Evolutionary conservation across 306 rosid species (phyloP).

Genomic region (Fragaria ananassa): DNA sequence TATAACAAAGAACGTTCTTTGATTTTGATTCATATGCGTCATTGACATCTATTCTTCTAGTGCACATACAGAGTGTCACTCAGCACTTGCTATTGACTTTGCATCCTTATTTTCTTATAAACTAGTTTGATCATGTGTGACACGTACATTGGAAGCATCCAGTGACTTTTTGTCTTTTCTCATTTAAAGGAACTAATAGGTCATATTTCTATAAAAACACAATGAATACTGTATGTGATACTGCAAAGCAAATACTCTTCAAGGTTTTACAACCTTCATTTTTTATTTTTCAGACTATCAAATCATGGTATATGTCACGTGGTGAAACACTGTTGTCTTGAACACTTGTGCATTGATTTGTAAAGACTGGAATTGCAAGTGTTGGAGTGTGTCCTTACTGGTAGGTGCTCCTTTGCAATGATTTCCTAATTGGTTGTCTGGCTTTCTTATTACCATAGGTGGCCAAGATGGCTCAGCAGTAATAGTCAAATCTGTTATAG

Average conservation of each 20-base stretch:
- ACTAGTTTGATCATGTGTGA: neutral
- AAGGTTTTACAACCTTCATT: neutral
- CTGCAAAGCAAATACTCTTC: neutral
- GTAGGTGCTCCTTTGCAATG: constrained; percentile 11
- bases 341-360: neutral
- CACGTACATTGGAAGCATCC: neutral
- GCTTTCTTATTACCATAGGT: constrained; percentile 38
- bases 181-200: neutral
- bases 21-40: neutral
- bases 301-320: neutral
- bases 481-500: constrained; percentile 62
- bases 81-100: neutral
- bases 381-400: neutral
- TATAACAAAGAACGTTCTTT: no score
- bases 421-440: constrained; percentile 13
- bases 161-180: neutral
- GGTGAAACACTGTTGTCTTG: neutral
- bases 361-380: neutral
- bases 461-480: constrained; percentile 53
- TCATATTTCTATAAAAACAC: neutral
- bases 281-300: neutral
- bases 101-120: neutral
- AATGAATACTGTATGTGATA: neutral
- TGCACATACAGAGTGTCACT: neutral
- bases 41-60: neutral